Base-by-base conservation (phyloP, 1,139 yeast species). In the Suhomyces chickasaworum region DNA sequence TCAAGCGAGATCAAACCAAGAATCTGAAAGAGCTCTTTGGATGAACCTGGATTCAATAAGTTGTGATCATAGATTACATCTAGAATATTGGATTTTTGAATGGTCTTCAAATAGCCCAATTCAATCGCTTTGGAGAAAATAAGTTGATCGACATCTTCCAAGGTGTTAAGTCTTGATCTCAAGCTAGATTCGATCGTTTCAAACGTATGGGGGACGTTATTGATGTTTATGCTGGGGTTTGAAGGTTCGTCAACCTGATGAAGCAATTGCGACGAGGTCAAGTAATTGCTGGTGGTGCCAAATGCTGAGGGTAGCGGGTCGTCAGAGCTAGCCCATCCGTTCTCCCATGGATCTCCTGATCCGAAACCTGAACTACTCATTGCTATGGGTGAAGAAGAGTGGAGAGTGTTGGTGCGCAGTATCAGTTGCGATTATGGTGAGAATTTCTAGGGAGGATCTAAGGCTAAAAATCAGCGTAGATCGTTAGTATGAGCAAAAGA, bases 1-100 rank as follows among this genome's bases (percentile, higher is more conserved):
- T 75, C 80, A 50, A 75, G 64, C 1, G 75, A 69, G 23, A 74
- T 56, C 42, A 75, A 62, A 5, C 78, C 80, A 35, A 73, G 53
- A 29, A 68, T 59, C 49, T 69, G 71, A 42, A 58, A 61, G 44
- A 74, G 69, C 45, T 68, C 69, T 33, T 56, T 53, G 13, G 63
- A 59, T 18, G 55, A 53, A 4, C 66, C 53, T 1, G 71, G 64
- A 2, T 75, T 75, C 44, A 67, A 51, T 44, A 74, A 55, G 47
- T 64, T 58, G 47, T 73, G 70, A 49, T 73, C 78, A 51, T 71
- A 71, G 18, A 71, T 55, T 22, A 61, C 58, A 52, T 73, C 73
- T 41, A 73, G 53, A 22, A 75, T 57, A 40, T 64, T 62, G 10
- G 70, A 54, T 30, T 65, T 61, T 54, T 73, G 79, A 51, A 56